Percentiles rank a stretch among this genome's conserved stretches.
phyloP scores from a whole-genome alignment of 345 rosid species.

The Reutealis trisperma region DNA sequence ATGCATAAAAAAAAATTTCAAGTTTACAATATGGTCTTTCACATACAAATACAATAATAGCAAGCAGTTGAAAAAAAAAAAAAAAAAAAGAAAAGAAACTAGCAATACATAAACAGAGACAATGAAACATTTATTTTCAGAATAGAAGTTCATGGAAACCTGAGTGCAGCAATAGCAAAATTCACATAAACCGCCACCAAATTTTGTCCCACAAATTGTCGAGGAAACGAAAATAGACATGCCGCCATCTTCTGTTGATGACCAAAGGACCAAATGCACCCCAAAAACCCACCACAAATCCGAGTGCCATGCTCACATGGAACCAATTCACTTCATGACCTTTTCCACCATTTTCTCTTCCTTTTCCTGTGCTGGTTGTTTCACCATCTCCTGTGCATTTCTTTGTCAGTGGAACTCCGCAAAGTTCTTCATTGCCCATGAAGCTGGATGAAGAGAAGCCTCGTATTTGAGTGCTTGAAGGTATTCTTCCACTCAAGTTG shows the following conservation, averaged over 20 bases:
- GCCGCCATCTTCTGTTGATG: not conserved
- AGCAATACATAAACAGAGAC: no score
- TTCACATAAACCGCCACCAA: not conserved
- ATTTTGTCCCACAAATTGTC: not conserved
- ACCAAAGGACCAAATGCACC: not conserved
- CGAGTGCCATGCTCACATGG: not conserved
- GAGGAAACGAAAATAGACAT: not conserved
- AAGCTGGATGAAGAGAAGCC: not conserved
- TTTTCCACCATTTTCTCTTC: not conserved
- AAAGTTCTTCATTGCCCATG: conserved; percentile 1
- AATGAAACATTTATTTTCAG: no score
- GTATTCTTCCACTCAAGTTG: not conserved
- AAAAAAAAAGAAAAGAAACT: no score
- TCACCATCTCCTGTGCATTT: not conserved
- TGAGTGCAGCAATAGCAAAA: no score
- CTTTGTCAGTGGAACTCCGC: not conserved
- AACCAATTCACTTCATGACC: not conserved
- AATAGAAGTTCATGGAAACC: no score
- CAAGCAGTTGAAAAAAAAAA: no score
- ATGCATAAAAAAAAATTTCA: no score
- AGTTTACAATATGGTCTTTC: no score
- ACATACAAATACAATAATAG: no score
- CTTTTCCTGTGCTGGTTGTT: no score
- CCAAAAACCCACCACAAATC: conserved; percentile 2
- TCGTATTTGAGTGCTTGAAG: not conserved